A percentile compares a stretch with the other conserved stretches of the same genome.
phyloP scores from a whole-genome alignment of 352 stramenopile species.

The Elongisporangium senticosum region DNA sequence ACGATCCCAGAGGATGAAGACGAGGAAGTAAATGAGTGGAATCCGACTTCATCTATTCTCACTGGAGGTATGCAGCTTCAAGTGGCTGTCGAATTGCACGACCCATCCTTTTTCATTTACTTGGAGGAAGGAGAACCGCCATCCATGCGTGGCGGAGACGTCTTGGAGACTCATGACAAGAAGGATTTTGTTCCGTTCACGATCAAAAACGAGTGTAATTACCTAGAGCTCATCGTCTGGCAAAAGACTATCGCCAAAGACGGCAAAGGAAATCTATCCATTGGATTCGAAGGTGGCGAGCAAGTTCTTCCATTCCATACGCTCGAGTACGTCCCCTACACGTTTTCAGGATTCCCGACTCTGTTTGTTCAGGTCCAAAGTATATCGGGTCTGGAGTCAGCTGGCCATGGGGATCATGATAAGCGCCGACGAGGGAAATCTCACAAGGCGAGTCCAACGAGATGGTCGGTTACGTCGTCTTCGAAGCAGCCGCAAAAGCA shows the following conservation, averaged over 20 bases:
- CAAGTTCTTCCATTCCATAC: slow-evolving; percentile 70
- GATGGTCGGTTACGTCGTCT: background rate
- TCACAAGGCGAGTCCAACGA: background rate
- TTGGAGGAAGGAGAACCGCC: slow-evolving; percentile 33
- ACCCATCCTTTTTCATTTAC: slow-evolving; percentile 68
- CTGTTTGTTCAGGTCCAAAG: slow-evolving; percentile 76
- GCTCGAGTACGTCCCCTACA: slow-evolving; percentile 77
- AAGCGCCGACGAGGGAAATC: background rate
- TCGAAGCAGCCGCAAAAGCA: slow-evolving; percentile 9
- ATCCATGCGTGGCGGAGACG: slow-evolving; percentile 4
- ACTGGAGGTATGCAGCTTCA: slow-evolving; percentile 50
- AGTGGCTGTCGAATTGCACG: slow-evolving; percentile 72
- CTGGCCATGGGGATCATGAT: background rate
- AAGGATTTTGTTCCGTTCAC: slow-evolving; percentile 64
- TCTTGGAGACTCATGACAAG: slow-evolving; percentile 1
- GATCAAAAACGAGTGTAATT: slow-evolving; percentile 81
- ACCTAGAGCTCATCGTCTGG: slow-evolving; percentile 72
- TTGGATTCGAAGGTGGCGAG: slow-evolving; percentile 63
- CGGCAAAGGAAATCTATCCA: slow-evolving; percentile 30
- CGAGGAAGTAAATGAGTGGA: slow-evolving; percentile 30
- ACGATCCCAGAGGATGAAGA: slow-evolving; percentile 14
- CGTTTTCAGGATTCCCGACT: slow-evolving; percentile 51
- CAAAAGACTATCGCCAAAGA: slow-evolving; percentile 67
- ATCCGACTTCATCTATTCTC: slow-evolving; percentile 25
- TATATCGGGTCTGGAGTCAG: slow-evolving; percentile 21